These are phyloP conservation scores for Pseudohalonectria lignicola DNA, from an alignment of 2,329 filamentous ascomycete species.

Conservation along the genomic window DNA sequence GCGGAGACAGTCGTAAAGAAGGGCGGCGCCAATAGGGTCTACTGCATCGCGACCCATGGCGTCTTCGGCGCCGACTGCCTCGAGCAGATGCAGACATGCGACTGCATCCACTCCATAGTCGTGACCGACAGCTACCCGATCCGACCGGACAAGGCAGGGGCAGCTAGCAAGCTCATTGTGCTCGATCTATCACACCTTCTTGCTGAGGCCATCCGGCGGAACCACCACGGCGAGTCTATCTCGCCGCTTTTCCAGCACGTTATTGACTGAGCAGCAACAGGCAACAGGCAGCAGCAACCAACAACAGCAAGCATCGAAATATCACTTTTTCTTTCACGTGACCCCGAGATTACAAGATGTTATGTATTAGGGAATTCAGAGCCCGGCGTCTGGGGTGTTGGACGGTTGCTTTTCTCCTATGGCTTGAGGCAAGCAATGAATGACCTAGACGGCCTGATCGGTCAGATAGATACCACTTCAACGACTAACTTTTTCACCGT, in stretches of 20 bases:
- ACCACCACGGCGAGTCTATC: constrained; percentile 89
- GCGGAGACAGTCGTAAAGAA: constrained; percentile 94
- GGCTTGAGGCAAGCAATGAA: no score
- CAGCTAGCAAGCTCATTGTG: constrained; percentile 73
- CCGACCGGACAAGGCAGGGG: constrained; percentile 56
- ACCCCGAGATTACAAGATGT: no score
- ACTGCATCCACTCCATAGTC: constrained; percentile 86
- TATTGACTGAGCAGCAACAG: constrained; percentile 1
- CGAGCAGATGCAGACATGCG: constrained; percentile 80
- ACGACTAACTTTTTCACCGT: no score
- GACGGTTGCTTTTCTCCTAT: no score
- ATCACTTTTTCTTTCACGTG: constrained; percentile 3
- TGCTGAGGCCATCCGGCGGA: constrained; percentile 85
- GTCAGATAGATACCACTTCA: no score
- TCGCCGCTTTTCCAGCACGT: constrained; percentile 58
- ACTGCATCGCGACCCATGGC: constrained; percentile 94
- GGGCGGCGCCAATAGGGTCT: constrained; percentile 84
- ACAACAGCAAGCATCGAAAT: no score
- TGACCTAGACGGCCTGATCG: no score
- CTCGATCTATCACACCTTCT: constrained; percentile 83
- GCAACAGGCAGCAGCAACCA: not conserved
- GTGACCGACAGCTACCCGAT: constrained; percentile 98
- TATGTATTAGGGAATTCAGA: not conserved
- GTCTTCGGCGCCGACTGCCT: constrained; percentile 86
- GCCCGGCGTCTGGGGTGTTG: not conserved